These are phyloP conservation scores for Suillus alpinus DNA, from an alignment of 768 basidiomycete genomes.

Conservation along the genomic window DNA sequence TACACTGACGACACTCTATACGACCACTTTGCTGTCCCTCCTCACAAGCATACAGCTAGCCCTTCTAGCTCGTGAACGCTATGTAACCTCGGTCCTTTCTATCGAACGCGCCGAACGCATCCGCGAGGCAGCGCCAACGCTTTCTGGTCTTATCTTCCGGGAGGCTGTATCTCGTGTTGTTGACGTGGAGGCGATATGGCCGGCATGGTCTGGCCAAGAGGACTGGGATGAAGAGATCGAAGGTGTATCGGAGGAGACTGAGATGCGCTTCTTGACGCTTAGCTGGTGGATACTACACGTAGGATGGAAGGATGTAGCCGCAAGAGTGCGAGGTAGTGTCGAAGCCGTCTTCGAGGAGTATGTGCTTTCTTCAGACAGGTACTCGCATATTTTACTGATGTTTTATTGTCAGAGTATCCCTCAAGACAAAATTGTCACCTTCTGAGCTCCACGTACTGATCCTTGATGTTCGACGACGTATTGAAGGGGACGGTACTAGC, in stretches of 20 bases:
- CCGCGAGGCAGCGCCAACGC: constrained; percentile 36
- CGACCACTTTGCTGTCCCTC: constrained; percentile 81
- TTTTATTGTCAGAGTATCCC: constrained; percentile 57
- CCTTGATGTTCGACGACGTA: constrained; percentile 68
- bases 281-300: constrained; percentile 94
- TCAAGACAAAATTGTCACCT: constrained; percentile 72
- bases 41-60: constrained; percentile 85
- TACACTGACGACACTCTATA: constrained; percentile 82
- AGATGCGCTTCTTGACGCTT: constrained; percentile 78
- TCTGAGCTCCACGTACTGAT: constrained; percentile 69
- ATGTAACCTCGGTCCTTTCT: constrained; percentile 65
- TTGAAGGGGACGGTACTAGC: constrained; percentile 64
- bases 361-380: constrained; percentile 26
- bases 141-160: constrained; percentile 21
- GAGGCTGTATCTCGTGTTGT: constrained; percentile 24
- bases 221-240: constrained; percentile 29
- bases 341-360: constrained; percentile 85
- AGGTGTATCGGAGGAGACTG: constrained; percentile 62
- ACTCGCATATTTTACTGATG: constrained; percentile 3
- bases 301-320: constrained; percentile 84
- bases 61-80: constrained; percentile 78
- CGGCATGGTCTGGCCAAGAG: constrained; percentile 22
- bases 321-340: constrained; percentile 69
- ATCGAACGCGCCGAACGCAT: constrained; percentile 57
- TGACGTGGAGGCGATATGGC: constrained; percentile 24